Base-by-base conservation (phyloP, 2,329 filamentous ascomycete genomes). In the Cadophora sp. region DNA sequence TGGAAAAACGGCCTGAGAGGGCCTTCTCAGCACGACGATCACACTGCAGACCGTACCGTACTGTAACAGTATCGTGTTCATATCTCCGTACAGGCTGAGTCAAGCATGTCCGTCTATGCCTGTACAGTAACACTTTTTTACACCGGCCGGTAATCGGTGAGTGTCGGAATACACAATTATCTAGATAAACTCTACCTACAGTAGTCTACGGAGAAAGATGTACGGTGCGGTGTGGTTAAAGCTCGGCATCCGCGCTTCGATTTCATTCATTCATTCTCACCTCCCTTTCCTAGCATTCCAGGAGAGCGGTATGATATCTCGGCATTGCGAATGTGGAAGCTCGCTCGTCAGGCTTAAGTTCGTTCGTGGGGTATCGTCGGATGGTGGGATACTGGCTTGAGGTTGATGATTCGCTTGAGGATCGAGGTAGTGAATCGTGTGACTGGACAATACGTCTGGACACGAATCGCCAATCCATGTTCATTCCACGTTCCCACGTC, bases 401-500 rank as follows among this genome's bases (percentile, higher is more conserved):
- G 22, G 14, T 30, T 59, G 56, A 9, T 43, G 41, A 47, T 59
- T 43, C 20, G 36, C 45, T 59, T 36, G 43, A 59, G 8, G 14
- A 30, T 47, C 22, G 39, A 45, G 11, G 14, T n/a, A 43, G 39
- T 33, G 56, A 59, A 59, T 59, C 56, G 56, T 59, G 56, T 59
- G 56, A 45, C 56, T 45, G 56, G 56, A 22, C 22, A 22, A 7
- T 59, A 27, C 56, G 43, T 59, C 56, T 47, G 33, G 48, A 33
- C 50, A 53, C 36, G 60, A 62, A 50, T 62, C 48, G 59, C 48
- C 50, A 56, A 47, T n/a, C 60, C 48, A 45, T 30, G 22, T n/a
- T 4, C 4, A 56, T 55, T n/a, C 60, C 48, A 45, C 47, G 22
- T n/a, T 4, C 4, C 18, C 18, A 18, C n/a, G 27, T 30, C 27